Percentiles rank a stretch among this genome's conserved stretches.
Evolutionary conservation across 306 rosid species (phyloP).

Genomic region (Carpinus fangiana): DNA sequence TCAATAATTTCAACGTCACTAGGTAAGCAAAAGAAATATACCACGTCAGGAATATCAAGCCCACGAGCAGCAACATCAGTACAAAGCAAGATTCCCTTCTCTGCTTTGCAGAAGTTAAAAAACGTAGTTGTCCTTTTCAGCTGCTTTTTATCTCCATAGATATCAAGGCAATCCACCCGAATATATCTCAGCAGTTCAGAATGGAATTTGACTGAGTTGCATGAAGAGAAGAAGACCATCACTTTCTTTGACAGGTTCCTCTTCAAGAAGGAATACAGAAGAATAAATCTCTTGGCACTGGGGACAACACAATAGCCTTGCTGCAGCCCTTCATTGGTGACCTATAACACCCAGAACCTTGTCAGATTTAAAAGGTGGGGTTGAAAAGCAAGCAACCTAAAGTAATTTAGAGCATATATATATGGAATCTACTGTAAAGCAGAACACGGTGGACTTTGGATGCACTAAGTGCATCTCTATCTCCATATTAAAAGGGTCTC

Average conservation of each 20-base stretch:
- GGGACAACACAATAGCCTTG: constrained; percentile 95
- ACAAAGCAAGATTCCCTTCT: constrained; percentile 88
- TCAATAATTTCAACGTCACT: background rate
- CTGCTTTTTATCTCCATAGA: constrained; percentile 96
- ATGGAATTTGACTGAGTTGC: constrained; percentile 91
- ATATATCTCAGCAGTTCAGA: constrained; percentile 75
- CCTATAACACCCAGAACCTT: constrained; percentile 43
- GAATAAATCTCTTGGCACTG: constrained; percentile 72
- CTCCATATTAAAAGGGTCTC: background rate
- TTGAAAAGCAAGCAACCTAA: constrained; percentile 12
- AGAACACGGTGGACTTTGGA: background rate
- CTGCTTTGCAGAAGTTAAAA: constrained; percentile 79
- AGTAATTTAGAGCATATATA: background rate
- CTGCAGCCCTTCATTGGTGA: constrained; percentile 92
- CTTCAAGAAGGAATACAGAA: constrained; percentile 80
- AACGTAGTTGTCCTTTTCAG: constrained; percentile 62
- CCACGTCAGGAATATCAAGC: constrained; percentile 14
- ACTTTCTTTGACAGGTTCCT: constrained; percentile 73
- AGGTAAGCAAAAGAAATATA: background rate
- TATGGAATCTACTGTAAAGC: too few species aligned
- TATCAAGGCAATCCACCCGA: constrained; percentile 71
- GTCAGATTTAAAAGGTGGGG: constrained; percentile 23
- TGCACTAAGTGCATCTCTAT: background rate
- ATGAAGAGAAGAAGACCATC: constrained; percentile 97
- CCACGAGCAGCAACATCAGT: constrained; percentile 63